phyloP scores from a whole-genome alignment of 331 rosid species.

The Malus hybrid region DNA sequence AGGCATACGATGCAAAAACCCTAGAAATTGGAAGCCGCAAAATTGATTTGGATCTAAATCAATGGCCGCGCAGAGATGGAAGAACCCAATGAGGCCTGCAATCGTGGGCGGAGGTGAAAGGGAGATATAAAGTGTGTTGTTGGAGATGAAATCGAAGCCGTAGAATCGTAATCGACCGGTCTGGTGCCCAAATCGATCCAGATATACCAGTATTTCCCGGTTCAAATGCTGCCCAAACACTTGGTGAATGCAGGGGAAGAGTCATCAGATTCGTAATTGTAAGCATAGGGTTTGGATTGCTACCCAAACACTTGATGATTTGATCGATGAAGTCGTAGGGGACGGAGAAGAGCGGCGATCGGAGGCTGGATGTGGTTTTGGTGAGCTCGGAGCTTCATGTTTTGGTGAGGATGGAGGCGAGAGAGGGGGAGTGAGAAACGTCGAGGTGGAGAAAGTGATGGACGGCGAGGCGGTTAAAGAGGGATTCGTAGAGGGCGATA shows the following conservation, averaged over 20 bases:
- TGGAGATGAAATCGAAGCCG: not conserved
- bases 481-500: constrained; percentile 43
- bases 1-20: constrained; percentile 33
- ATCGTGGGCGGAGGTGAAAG: constrained; percentile 36
- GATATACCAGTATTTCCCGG: constrained; percentile 47
- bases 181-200: constrained; percentile 91
- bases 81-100: constrained; percentile 35
- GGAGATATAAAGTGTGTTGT: not conserved
- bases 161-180: constrained; percentile 78
- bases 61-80: constrained; percentile 13
- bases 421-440: constrained; percentile 43
- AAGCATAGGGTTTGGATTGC: constrained; percentile 63
- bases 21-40: constrained; percentile 39
- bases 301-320: constrained; percentile 36
- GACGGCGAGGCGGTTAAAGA: constrained; percentile 40
- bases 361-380: constrained; percentile 38
- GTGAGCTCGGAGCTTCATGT: constrained; percentile 30
- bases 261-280: constrained; percentile 47
- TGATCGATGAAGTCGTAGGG: constrained; percentile 41
- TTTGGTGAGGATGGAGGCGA: constrained; percentile 41
- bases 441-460: constrained; percentile 63
- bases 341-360: constrained; percentile 49
- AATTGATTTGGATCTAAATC: constrained; percentile 44
- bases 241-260: constrained; percentile 69
- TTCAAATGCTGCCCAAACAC: constrained; percentile 74